A percentile compares a stretch with the other conserved stretches of the same genome.
phyloP scores from a whole-genome alignment of 176 grass and related monocot genomes.

The Eragrostis curvula region DNA sequence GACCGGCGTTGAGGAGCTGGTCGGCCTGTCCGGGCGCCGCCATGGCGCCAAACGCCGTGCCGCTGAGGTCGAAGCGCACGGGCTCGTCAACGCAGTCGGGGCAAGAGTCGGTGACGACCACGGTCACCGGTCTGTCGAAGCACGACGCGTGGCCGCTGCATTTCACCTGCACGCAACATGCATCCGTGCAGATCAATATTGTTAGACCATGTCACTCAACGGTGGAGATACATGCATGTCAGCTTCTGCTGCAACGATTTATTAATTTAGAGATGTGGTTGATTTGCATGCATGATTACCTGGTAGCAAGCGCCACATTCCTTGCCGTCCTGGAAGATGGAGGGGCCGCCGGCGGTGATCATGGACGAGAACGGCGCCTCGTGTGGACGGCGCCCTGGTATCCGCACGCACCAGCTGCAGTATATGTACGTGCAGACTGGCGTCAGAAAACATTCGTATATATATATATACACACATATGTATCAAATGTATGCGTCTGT shows the following conservation, averaged over 20 bases:
- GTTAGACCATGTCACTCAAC: no score
- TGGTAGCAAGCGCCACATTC: slow-evolving; percentile 87
- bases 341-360: slow-evolving; percentile 72
- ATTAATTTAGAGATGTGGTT: not conserved
- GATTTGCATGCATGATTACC: slow-evolving; percentile 31
- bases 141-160: slow-evolving; percentile 56
- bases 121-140: slow-evolving; percentile 56
- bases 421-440: not conserved
- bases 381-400: slow-evolving; percentile 67
- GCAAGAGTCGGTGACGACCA: slow-evolving; percentile 73
- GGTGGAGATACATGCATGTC: no score
- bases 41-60: slow-evolving; percentile 79
- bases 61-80: slow-evolving; percentile 87
- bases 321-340: slow-evolving; percentile 67
- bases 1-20: slow-evolving; percentile 65
- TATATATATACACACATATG: no score
- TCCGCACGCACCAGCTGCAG: slow-evolving; percentile 65
- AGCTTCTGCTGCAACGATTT: no score
- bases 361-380: slow-evolving; percentile 65
- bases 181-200: no score
- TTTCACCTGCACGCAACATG: slow-evolving; percentile 44
- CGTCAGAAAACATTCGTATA: not conserved
- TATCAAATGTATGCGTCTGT: no score
- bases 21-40: slow-evolving; percentile 59
- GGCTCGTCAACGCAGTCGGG: slow-evolving; percentile 48